phyloP scores from a whole-genome alignment of 768 basidiomycete genomes.

The Leucosporidium creatinivorum region DNA sequence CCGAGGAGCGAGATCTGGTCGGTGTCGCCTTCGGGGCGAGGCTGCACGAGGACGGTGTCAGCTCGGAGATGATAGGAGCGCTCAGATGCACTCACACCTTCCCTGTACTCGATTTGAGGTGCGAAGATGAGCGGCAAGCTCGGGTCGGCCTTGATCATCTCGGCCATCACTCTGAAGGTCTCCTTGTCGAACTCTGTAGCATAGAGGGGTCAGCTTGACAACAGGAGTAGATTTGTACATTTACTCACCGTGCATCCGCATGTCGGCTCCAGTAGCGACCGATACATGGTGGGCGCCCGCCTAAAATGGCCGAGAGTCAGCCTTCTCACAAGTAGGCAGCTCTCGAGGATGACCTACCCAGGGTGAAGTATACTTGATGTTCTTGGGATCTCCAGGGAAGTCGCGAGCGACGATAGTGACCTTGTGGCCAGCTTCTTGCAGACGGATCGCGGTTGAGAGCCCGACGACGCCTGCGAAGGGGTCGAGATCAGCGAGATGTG shows the following conservation, averaged over 20 bases:
- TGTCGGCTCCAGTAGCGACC: slow-evolving; percentile 48
- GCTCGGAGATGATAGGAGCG: not conserved
- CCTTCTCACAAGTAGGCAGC: not conserved
- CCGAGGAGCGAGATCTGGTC: slow-evolving; percentile 12
- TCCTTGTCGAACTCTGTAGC: slow-evolving; percentile 59
- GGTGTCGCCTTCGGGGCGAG: not conserved
- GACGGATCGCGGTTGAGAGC: slow-evolving; percentile 62
- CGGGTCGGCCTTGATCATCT: slow-evolving; percentile 42
- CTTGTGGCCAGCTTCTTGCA: slow-evolving; percentile 59
- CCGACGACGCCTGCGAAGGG: slow-evolving; percentile 60
- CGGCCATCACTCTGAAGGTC: slow-evolving; percentile 70
- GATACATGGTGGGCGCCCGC: slow-evolving; percentile 69
- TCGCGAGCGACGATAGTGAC: slow-evolving; percentile 66
- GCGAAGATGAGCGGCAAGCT: slow-evolving; percentile 8
- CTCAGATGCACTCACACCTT: not conserved
- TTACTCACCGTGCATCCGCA: slow-evolving; percentile 52
- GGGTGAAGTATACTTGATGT: slow-evolving; percentile 67
- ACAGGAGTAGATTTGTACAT: not conserved
- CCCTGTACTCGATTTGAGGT: slow-evolving; percentile 20
- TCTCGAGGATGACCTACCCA: slow-evolving; percentile 56
- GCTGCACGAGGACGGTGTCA: not conserved
- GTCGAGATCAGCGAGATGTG: too few relatives aligned
- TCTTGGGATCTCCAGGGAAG: slow-evolving; percentile 64
- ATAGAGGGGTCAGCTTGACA: not conserved
- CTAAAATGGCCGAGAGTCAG: slow-evolving; percentile 41